Evolutionary conservation across 257 asterid genomes (phyloP).

Genomic region (Solanum chaucha): DNA sequence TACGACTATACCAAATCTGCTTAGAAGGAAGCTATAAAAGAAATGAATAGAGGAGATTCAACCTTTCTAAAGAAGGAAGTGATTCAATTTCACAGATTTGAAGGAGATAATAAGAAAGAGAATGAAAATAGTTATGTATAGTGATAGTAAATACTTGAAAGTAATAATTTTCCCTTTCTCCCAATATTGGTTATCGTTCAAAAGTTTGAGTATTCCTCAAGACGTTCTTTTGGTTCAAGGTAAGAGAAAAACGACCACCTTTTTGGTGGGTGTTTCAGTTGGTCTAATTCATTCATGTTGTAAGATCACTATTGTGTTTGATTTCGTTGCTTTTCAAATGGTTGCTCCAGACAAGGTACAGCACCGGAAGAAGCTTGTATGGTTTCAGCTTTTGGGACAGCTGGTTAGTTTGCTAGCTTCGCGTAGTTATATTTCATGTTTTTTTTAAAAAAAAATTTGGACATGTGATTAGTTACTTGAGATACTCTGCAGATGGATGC

Average conservation of each 20-base stretch:
- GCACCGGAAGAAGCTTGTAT: conserved; percentile 96
- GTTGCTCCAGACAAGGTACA: conserved; percentile 72
- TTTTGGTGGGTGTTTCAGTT: not conserved
- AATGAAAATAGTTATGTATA: not conserved
- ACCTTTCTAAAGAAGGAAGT: not conserved
- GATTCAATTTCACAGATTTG: not conserved
- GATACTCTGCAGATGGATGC: conserved; percentile 51
- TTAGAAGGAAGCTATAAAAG: not conserved
- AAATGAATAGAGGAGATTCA: not conserved
- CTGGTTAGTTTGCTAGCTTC: conserved; percentile 27
- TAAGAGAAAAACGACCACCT: not conserved
- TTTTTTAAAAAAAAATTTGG: not conserved
- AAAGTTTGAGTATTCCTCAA: not conserved
- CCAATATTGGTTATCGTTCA: not conserved
- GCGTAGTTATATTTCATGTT: not conserved
- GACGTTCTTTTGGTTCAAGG: not conserved
- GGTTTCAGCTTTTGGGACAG: conserved; percentile 85
- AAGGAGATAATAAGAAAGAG: not conserved
- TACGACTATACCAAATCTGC: not conserved
- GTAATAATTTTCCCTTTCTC: not conserved
- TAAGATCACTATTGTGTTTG: not conserved
- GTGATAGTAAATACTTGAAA: not conserved
- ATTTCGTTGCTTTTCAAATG: conserved; percentile 5
- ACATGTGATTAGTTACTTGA: not conserved
- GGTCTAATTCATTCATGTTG: not conserved